Evolutionary conservation across 768 basidiomycete genomes (phyloP), one percentile per base, ranked within the genome.

Genomic region (Suillus plorans): DNA sequence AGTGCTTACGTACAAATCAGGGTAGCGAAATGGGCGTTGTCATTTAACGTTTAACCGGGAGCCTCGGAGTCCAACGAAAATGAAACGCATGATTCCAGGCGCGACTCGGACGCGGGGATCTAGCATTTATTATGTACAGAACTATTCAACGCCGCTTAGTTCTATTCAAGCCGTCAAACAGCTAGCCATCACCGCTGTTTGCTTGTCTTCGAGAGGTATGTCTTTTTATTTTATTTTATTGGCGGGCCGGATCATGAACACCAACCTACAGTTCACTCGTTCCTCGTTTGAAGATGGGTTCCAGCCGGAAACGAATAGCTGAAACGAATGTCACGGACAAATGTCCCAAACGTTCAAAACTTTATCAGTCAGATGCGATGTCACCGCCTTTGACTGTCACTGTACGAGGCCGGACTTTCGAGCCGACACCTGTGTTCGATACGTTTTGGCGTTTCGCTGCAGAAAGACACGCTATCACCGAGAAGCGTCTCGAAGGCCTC

Each of bases 361-460:
- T 77, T 47, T 42, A 76, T 36, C 62, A 63, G 9, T 63, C 61
- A 41, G 12, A 62, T 16, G 60, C 62, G 0, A 4, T 49, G 5
- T 67, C 66, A 14, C 76, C 75, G 1, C 73, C 76, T 5, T 34
- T 76, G 67, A 72, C 72, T 0, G 61, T 76, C 64, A 72, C 72
- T 3, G 68, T 87, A 55, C 75, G 71, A 36, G 80, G 81, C 18
- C 70, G 79, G 16, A 67, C 65, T 9, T 79, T 86, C 25, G 68
- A 70, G 45, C 81, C 85, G 1, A 85, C 86, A 0, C 75, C 81
- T 37, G 83, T 81, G 16, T 88, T 89, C 63, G 85, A 89, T 70
- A 84, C 86, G 0, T 85, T 89, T 70, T 89, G 85, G 85, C 69
- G 77, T 16, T 83, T 84, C 67, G 81, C 85, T 16, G 82, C 83